Conservation (phyloP, 768 basidiomycete species). For the Russula vinacea region DNA sequence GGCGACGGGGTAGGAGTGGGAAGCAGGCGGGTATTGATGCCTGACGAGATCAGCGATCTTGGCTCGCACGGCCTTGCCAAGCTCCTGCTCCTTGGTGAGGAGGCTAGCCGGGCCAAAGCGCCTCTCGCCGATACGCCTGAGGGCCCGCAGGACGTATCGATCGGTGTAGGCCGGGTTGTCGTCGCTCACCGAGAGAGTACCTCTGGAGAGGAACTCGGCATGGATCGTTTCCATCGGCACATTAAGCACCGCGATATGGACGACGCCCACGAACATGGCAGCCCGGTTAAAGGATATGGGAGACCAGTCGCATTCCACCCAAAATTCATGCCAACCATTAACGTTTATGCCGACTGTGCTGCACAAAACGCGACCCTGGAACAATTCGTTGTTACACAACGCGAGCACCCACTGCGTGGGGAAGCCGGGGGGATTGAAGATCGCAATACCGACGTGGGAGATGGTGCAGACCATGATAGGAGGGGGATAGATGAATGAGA, state of each 20-base stretch:
- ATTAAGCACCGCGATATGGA: neutral
- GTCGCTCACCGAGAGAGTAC: too few relatives aligned
- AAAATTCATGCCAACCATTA: neutral
- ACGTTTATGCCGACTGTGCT: neutral
- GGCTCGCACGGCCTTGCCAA: neutral
- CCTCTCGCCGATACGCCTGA: neutral
- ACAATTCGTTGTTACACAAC: neutral
- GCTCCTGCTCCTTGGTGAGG: neutral
- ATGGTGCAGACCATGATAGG: neutral
- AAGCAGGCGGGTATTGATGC: too few relatives aligned
- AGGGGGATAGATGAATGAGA: neutral
- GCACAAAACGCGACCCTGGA: neutral
- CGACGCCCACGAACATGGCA: neutral
- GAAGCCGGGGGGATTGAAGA: neutral
- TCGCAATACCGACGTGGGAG: neutral
- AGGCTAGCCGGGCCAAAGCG: neutral
- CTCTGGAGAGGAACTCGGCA: neutral
- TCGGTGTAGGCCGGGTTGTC: neutral
- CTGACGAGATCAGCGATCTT: neutral
- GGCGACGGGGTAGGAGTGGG: too few relatives aligned
- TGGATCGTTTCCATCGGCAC: neutral
- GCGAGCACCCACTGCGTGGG: neutral
- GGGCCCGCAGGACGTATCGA: neutral
- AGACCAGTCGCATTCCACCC: neutral
- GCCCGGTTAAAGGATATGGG: neutral